phyloP scores from a whole-genome alignment of 495 filamentous ascomycete species.

The Daldinia grandis region DNA sequence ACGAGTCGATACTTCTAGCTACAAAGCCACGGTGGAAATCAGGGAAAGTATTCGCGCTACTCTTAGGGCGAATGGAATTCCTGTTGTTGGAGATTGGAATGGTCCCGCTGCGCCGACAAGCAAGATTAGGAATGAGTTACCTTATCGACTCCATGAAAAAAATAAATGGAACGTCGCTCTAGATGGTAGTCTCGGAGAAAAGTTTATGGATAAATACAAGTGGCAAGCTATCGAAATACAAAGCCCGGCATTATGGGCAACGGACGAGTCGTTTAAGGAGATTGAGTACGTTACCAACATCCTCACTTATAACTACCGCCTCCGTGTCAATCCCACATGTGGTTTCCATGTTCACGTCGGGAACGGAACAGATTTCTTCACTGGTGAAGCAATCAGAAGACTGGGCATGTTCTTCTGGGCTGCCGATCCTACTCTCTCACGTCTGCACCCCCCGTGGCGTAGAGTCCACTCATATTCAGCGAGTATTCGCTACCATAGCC shows the following conservation, averaged over 20 bases:
- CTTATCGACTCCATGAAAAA: conserved; percentile 2
- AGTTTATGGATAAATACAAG: conserved; percentile 6
- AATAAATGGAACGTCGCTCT: conserved; percentile 27
- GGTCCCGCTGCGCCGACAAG: neutral
- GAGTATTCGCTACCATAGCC: conserved; percentile 27
- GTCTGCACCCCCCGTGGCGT: conserved; percentile 46
- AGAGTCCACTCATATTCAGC: neutral
- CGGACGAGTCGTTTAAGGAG: conserved; percentile 21
- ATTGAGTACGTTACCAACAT: conserved; percentile 36
- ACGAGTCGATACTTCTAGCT: conserved; percentile 1
- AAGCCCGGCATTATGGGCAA: conserved; percentile 36
- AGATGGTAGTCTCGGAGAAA: conserved; percentile 10
- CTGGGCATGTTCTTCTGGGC: conserved; percentile 49
- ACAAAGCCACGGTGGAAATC: neutral
- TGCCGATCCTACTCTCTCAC: conserved; percentile 49
- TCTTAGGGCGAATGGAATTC: conserved; percentile 27
- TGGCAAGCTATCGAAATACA: conserved; percentile 35
- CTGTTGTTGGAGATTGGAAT: neutral
- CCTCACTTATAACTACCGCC: conserved; percentile 39
- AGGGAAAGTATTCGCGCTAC: conserved; percentile 16
- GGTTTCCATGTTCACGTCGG: conserved; percentile 54
- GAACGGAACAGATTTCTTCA: conserved; percentile 41
- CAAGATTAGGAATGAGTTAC: neutral
- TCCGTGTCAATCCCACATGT: conserved; percentile 45
- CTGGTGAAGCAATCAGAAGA: conserved; percentile 43